Percentiles rank a stretch among this genome's conserved stretches.
Evolutionary conservation across 306 rosid species (phyloP).

Genomic region (Prinsepia uniflora): DNA sequence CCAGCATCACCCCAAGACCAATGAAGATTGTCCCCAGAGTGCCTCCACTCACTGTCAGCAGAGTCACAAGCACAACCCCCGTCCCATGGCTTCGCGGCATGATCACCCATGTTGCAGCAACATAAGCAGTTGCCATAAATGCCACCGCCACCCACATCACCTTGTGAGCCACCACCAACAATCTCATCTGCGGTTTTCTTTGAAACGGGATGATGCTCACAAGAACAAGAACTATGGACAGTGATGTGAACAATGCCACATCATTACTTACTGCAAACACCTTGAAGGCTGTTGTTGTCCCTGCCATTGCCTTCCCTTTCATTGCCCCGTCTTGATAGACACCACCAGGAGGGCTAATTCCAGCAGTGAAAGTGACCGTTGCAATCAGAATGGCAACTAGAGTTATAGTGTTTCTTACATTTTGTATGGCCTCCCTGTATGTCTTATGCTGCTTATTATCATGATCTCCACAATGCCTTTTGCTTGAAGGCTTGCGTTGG

Average conservation of each 20-base stretch:
- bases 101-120: constrained; percentile 66
- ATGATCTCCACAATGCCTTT: neutral
- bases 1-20: constrained; percentile 41
- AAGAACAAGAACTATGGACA: constrained; percentile 54
- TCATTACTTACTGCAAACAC: constrained; percentile 62
- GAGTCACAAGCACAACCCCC: constrained; percentile 36
- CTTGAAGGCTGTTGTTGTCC: constrained; percentile 51
- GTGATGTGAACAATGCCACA: constrained; percentile 65
- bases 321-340: constrained; percentile 36
- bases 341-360: constrained; percentile 79
- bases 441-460: constrained; percentile 31
- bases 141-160: constrained; percentile 65
- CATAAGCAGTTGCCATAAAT: constrained; percentile 61
- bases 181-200: constrained; percentile 43
- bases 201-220: constrained; percentile 70
- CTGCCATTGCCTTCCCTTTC: constrained; percentile 49
- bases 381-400: constrained; percentile 73
- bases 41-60: constrained; percentile 48
- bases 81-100: constrained; percentile 33
- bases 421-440: constrained; percentile 57
- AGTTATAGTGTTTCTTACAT: constrained; percentile 65
- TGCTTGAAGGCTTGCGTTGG: neutral
- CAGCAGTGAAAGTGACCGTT: constrained; percentile 76
- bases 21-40: constrained; percentile 48
- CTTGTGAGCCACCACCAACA: constrained; percentile 59